Percentiles rank a stretch among this genome's conserved stretches.
These are phyloP conservation scores for Cercophora samala DNA, from an alignment of 495 filamentous ascomycete genomes.

Conservation along the genomic window DNA sequence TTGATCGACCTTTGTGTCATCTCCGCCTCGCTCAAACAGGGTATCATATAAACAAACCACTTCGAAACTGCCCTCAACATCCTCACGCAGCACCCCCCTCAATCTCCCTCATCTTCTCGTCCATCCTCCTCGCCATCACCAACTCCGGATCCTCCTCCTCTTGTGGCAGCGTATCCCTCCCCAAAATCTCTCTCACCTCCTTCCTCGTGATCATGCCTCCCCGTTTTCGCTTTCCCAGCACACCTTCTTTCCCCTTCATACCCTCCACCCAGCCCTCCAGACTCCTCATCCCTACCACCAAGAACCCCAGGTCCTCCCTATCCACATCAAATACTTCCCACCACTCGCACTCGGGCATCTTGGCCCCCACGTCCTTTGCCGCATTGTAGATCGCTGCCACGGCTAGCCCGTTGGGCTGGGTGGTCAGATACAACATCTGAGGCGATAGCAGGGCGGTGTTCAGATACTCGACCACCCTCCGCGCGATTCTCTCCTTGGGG, in stretches of 20 bases:
- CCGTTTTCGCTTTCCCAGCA: slow-evolving; percentile 21
- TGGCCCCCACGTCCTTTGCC: slow-evolving; percentile 70
- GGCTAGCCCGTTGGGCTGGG: slow-evolving; percentile 81
- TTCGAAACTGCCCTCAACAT: too few species aligned
- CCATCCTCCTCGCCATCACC: slow-evolving; percentile 57
- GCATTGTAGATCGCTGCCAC: slow-evolving; percentile 87
- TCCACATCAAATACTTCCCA: slow-evolving; percentile 99
- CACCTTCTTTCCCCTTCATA: slow-evolving; percentile 37
- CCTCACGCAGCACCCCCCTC: slow-evolving; percentile 14
- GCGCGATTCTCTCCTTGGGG: slow-evolving; percentile 49
- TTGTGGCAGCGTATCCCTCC: slow-evolving; percentile 26
- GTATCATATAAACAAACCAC: background rate
- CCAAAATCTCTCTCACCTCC: slow-evolving; percentile 23
- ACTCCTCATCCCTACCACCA: slow-evolving; percentile 84
- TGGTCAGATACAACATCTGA: slow-evolving; percentile 85
- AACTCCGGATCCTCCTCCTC: slow-evolving; percentile 53
- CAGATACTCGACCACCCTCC: slow-evolving; percentile 67
- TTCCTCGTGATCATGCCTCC: slow-evolving; percentile 39
- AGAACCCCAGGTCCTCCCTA: slow-evolving; percentile 87
- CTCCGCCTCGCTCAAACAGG: background rate
- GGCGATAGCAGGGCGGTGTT: slow-evolving; percentile 82
- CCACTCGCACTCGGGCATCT: slow-evolving; percentile 80
- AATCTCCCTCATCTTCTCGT: slow-evolving; percentile 51
- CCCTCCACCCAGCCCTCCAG: slow-evolving; percentile 65
- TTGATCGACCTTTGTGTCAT: background rate